Base-by-base conservation (phyloP, 1,139 yeast genomes). In the Pichia sp. region DNA sequence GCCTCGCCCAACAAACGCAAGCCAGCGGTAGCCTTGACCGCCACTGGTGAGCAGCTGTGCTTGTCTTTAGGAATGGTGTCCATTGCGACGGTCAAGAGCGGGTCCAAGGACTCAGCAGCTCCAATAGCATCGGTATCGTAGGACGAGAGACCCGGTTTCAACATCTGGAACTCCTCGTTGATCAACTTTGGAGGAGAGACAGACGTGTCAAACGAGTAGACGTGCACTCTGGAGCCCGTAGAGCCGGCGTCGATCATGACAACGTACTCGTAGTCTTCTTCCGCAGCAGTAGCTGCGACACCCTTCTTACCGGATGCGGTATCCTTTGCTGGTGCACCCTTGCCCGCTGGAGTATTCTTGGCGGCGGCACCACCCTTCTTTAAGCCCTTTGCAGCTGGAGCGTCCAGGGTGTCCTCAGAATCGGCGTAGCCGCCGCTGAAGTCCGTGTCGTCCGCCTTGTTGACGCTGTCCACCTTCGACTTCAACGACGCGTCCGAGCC, bases 21-120 rank as follows among this genome's bases (percentile, higher is more conserved):
- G 32, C 99, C 99, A 26, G 99, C 99, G 51, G 99, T 93, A 51
- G 99, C 99, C 75, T 92, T 92, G 52, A 93, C 97, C 0, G 97
- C 93, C 47, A 93, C 80, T 2, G 98, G 99, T 1, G 98, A 85
- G 73, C 97, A 90, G 0, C 76, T 71, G 64, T 84, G 92, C 65
- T 79, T 75, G 46, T 78, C 79, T 59, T 78, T 76, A 34, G 99
- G 99, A 54, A 93, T 89, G 13, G 82, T 73, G 29, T 80, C 75
- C 62, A 90, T 69, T 0, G 99, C 99, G 11, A 79, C 65, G 43
- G 87, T 76, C 64, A 93, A 75, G 63, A 93, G 78, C 50, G 89
- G 85, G 67, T 93, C 96, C 61, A 93, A 79, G 3, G 97, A 89
- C 38, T 76, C 73, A 29, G 99, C 99, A 13, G 99, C 99, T 19